phyloP scores from a whole-genome alignment of 2,329 filamentous ascomycete species.

The Sporothrix mexicana region DNA sequence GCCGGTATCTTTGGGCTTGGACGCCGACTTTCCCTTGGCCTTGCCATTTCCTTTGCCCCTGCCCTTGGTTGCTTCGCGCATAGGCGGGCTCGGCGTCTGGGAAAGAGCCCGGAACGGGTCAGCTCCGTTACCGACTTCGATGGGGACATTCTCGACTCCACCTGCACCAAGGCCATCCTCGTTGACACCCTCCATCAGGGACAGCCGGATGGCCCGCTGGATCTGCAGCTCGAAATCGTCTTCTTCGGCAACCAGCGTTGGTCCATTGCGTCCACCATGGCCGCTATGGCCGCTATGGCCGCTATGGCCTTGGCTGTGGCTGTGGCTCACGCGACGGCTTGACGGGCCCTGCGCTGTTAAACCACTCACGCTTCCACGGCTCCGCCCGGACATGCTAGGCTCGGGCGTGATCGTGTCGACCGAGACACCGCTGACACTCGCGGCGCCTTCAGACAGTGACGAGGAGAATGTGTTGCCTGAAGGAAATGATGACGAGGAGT shows the following conservation, averaged over 20 bases:
- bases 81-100: conserved; percentile 12
- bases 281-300: neutral
- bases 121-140: too few relatives aligned
- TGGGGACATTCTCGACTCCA: neutral
- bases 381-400: conserved; percentile 55
- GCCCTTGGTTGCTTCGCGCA: conserved; percentile 38
- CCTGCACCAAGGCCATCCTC: conserved; percentile 41
- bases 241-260: conserved; percentile 46
- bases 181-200: conserved; percentile 62
- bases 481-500: conserved; percentile 41
- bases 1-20: conserved; percentile 31
- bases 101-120: conserved; percentile 5
- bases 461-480: conserved; percentile 43
- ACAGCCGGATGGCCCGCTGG: conserved; percentile 67
- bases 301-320: too few relatives aligned
- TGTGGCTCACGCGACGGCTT: conserved; percentile 4
- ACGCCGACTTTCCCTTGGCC: neutral
- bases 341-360: conserved; percentile 32
- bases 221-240: conserved; percentile 66
- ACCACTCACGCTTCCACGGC: conserved; percentile 40
- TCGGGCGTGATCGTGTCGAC: conserved; percentile 60
- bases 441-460: conserved; percentile 3
- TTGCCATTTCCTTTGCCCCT: neutral
- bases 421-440: conserved; percentile 40
- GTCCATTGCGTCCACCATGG: conserved; percentile 19